phyloP scores from a whole-genome alignment of 345 rosid species.

The Physaria fendleri region DNA sequence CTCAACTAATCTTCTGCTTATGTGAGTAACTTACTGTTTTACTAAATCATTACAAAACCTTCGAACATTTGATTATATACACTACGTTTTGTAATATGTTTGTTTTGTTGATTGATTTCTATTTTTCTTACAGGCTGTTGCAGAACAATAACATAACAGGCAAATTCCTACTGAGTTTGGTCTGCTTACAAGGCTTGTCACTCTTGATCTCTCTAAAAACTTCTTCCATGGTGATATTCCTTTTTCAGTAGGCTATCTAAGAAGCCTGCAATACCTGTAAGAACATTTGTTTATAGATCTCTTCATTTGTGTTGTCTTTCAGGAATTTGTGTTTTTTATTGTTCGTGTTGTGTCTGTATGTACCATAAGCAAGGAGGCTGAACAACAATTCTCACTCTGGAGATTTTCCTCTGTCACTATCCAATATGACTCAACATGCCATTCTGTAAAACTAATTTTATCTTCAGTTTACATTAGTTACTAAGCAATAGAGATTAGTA shows the following conservation, averaged over 20 bases:
- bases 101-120: background rate
- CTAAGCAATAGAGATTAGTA: background rate
- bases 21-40: constrained; percentile 40
- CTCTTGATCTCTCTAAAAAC: constrained; percentile 88
- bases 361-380: constrained; percentile 64
- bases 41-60: background rate
- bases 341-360: background rate
- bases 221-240: constrained; percentile 68
- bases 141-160: constrained; percentile 97
- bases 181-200: constrained; percentile 63
- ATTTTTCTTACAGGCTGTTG: constrained; percentile 45
- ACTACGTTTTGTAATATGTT: background rate
- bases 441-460: constrained; percentile 59
- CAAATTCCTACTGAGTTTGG: constrained; percentile 66
- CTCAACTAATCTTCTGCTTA: constrained; percentile 77
- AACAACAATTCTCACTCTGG: constrained; percentile 88
- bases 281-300: constrained; percentile 5
- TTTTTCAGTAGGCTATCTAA: constrained; percentile 50
- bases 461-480: background rate
- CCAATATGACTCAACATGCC: constrained; percentile 82
- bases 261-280: constrained; percentile 81
- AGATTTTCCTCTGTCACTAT: constrained; percentile 55
- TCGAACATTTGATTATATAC: background rate
- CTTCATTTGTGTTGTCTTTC: background rate
- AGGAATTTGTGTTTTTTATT: constrained; percentile 3